These are phyloP conservation scores for Trichoderma pleuroti DNA, from an alignment of 2,329 filamentous ascomycete genomes.

Conservation along the genomic window DNA sequence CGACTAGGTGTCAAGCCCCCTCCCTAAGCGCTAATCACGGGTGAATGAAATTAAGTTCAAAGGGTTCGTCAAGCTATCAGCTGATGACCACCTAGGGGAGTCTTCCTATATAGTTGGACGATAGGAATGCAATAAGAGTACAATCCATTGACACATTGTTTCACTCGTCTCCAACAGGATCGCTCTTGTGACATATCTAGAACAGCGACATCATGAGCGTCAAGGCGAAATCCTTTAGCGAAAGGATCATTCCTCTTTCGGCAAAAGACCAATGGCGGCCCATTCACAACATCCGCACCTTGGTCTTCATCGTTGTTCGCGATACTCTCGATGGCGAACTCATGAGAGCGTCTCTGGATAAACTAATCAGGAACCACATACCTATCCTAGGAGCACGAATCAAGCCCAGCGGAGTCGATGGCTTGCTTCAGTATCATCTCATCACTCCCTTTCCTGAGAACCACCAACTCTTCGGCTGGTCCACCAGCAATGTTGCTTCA, in stretches of 20 bases:
- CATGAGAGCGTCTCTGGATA: slow-evolving; percentile 19
- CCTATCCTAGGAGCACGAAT: slow-evolving; percentile 22
- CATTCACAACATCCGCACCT: slow-evolving; percentile 20
- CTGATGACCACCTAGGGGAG: background rate
- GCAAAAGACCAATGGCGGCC: slow-evolving; percentile 19
- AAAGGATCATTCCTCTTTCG: slow-evolving; percentile 19
- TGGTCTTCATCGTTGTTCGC: slow-evolving; percentile 21
- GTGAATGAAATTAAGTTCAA: background rate
- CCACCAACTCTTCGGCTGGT: slow-evolving; percentile 21
- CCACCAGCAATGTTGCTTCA: background rate
- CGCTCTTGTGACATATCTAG: background rate
- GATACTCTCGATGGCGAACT: slow-evolving; percentile 15
- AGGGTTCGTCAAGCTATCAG: background rate
- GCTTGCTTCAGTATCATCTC: slow-evolving; percentile 19
- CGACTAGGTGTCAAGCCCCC: background rate
- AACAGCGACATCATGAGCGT: background rate
- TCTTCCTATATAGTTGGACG: background rate
- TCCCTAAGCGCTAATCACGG: slow-evolving; percentile 2
- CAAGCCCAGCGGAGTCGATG: background rate
- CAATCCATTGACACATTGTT: background rate
- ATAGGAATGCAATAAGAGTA: background rate
- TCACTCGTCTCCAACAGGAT: background rate
- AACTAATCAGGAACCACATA: slow-evolving; percentile 21
- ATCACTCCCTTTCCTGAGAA: slow-evolving; percentile 6
- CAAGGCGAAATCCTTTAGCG: background rate